These are phyloP conservation scores for Mycocentrospora acerina DNA, from an alignment of 2,329 filamentous ascomycete species.

Conservation along the genomic window DNA sequence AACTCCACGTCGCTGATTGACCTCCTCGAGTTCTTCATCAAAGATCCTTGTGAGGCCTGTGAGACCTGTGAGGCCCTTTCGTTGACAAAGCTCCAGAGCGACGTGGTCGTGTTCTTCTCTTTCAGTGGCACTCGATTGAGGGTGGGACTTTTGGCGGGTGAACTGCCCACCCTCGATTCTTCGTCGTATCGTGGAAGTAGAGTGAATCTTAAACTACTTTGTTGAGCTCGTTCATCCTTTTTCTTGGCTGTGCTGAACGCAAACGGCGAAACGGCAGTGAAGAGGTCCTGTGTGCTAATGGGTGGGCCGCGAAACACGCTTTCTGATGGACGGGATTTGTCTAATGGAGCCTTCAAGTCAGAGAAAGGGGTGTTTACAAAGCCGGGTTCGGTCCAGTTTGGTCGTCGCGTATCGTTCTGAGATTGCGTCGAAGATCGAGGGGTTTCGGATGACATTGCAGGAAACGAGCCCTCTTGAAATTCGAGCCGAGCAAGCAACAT, in stretches of 20 bases:
- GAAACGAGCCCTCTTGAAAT: constrained; percentile 33
- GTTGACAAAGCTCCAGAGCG: constrained; percentile 17
- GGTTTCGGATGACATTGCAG: constrained; percentile 14
- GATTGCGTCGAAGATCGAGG: constrained; percentile 19
- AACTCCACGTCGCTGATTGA: constrained; percentile 16
- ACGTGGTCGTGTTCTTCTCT: constrained; percentile 23
- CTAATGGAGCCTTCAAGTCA: constrained; percentile 24
- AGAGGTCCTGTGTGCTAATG: constrained; percentile 49
- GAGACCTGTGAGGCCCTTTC: constrained; percentile 26
- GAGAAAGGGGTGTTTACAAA: constrained; percentile 34
- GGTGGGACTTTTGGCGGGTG: constrained; percentile 23
- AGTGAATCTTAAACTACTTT: constrained; percentile 26
- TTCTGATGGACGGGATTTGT: constrained; percentile 15
- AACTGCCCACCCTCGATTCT: constrained; percentile 6
- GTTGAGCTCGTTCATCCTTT: constrained; percentile 15
- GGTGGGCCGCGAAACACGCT: constrained; percentile 14
- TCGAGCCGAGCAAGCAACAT: constrained; percentile 36
- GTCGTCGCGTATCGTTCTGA: constrained; percentile 18
- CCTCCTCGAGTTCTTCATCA: constrained; percentile 7
- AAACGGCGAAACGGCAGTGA: constrained; percentile 45
- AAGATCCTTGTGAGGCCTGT: constrained; percentile 6
- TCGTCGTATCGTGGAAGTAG: constrained; percentile 15
- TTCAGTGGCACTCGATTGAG: constrained; percentile 29
- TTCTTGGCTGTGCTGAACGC: constrained; percentile 47
- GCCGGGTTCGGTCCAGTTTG: constrained; percentile 14